A percentile compares a stretch with the other conserved stretches of the same genome.
phyloP scores from a whole-genome alignment of 2,329 filamentous ascomycete species.

The Trichophyton equinum region DNA sequence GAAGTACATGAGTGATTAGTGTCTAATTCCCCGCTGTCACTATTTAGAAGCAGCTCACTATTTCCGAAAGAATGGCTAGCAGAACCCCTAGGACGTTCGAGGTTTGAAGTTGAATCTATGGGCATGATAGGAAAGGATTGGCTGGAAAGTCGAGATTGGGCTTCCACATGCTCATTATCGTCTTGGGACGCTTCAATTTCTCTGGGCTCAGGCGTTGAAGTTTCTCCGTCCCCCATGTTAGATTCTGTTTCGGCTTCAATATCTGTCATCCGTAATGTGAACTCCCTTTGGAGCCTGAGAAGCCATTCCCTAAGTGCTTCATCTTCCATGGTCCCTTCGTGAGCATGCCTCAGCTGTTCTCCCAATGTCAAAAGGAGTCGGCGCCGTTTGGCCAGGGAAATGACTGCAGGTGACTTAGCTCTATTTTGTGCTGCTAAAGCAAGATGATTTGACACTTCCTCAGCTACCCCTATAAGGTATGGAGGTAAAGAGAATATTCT shows the following conservation, averaged over 20 bases:
- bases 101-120: background rate
- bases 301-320: slow-evolving; percentile 53
- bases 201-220: background rate
- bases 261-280: slow-evolving; percentile 56
- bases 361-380: slow-evolving; percentile 61
- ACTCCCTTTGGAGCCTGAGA: slow-evolving; percentile 58
- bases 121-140: background rate
- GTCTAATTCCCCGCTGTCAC: background rate
- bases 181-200: background rate
- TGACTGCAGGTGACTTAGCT: slow-evolving; percentile 46
- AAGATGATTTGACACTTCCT: slow-evolving; percentile 51
- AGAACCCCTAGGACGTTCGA: no score
- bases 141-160: background rate
- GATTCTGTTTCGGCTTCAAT: slow-evolving; percentile 31
- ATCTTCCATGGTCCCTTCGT: slow-evolving; percentile 52
- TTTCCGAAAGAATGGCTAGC: background rate
- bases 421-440: slow-evolving; percentile 45
- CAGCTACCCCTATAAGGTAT: slow-evolving; percentile 54
- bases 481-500: slow-evolving; percentile 60
- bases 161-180: background rate
- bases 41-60: background rate
- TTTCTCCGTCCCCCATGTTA: slow-evolving; percentile 51
- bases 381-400: slow-evolving; percentile 50
- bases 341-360: slow-evolving; percentile 59
- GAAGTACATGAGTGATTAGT: background rate